Base-by-base conservation (phyloP, 352 stramenopile genomes). In the Phytophthora crassamura region DNA sequence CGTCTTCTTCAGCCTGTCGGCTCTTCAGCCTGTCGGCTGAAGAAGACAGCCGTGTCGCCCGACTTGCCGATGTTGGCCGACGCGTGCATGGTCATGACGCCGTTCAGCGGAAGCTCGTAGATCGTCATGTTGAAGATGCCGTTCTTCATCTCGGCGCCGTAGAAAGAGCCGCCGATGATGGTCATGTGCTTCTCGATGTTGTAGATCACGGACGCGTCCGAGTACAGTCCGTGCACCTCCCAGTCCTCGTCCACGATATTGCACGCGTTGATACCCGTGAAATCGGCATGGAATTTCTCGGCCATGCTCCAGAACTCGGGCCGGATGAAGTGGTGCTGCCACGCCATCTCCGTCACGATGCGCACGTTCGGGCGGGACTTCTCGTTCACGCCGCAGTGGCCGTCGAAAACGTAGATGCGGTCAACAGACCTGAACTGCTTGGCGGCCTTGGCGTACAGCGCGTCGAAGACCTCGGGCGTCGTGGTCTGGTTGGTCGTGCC, bases 31-130 rank as follows among this genome's bases (percentile, higher is more conserved):
- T 78, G 97, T 15, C 99, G 84, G 10, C 97, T 97, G 75, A 99
- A 99, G 84, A 99, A 99, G 25, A 99, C 77, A 30, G 96, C 95
- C 20, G 96, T 98, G 83, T 99, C 95, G 36, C 95, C 96, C 45
- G 90, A 80, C 78, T 97, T 97, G 59, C 96, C 95, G 66, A 98
- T 97, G 88, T 99, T 99, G 51, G 97, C 94, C 46, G 92, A 98
- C 73, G 95, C 98, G 84, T 99, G 97, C 97, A 99, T 99, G 50
- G 97, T 80, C 78, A 99, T 97, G 70, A 98, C 93, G 59, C 94
- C 91, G 34, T 97, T 78, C 61, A 99, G 86, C 20, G 97, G 97
- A 36, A 99, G 78, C 87, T 89, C 98, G 84, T 99, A 99, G 82
- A n/a, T n/a, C n/a, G n/a, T n/a, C n/a, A n/a, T n/a, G n/a, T n/a